Evolutionary conservation across 2,329 filamentous ascomycete species (phyloP).

Genomic region (Aspergillus eucalypticola): DNA sequence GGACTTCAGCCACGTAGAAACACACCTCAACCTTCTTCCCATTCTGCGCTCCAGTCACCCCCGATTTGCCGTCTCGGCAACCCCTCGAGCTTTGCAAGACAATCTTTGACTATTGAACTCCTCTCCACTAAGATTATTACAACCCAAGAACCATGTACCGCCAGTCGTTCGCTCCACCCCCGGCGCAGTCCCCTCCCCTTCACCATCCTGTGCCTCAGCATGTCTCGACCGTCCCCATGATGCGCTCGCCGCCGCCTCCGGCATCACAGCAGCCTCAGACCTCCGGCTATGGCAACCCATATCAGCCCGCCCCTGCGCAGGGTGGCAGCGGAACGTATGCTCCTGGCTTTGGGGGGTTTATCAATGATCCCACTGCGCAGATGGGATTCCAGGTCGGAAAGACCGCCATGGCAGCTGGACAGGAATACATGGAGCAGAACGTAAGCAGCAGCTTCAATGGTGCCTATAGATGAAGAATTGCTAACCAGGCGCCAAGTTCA

Average conservation of each 20-base stretch:
- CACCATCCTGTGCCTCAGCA: slow-evolving; percentile 98
- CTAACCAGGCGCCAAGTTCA: slow-evolving; percentile 55
- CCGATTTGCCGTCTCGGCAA: neutral
- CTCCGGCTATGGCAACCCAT: slow-evolving; percentile 53
- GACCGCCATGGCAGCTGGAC: slow-evolving; percentile 84
- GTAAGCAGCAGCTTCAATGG: slow-evolving; percentile 54
- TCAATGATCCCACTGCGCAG: slow-evolving; percentile 92
- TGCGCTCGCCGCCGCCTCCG: slow-evolving; percentile 85
- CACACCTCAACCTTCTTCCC: slow-evolving; percentile 20
- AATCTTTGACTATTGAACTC: neutral
- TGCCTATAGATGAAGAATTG: neutral
- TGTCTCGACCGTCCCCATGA: slow-evolving; percentile 94
- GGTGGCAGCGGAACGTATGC: slow-evolving; percentile 44
- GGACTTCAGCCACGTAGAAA: slow-evolving; percentile 37
- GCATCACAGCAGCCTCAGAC: slow-evolving; percentile 69
- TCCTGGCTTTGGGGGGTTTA: slow-evolving; percentile 82
- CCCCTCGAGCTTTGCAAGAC: slow-evolving; percentile 9
- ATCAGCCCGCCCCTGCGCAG: slow-evolving; percentile 47
- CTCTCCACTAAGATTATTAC: neutral
- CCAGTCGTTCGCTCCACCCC: slow-evolving; percentile 73
- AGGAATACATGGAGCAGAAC: slow-evolving; percentile 94
- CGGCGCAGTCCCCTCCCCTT: slow-evolving; percentile 79
- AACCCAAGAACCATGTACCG: slow-evolving; percentile 69
- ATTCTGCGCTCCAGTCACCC: neutral
- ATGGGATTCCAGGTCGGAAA: slow-evolving; percentile 94